Percentiles rank a stretch among this genome's conserved stretches.
Evolutionary conservation across 1,284 basidiomycete genomes (phyloP).

Genomic region (Leucoagaricus sp.): DNA sequence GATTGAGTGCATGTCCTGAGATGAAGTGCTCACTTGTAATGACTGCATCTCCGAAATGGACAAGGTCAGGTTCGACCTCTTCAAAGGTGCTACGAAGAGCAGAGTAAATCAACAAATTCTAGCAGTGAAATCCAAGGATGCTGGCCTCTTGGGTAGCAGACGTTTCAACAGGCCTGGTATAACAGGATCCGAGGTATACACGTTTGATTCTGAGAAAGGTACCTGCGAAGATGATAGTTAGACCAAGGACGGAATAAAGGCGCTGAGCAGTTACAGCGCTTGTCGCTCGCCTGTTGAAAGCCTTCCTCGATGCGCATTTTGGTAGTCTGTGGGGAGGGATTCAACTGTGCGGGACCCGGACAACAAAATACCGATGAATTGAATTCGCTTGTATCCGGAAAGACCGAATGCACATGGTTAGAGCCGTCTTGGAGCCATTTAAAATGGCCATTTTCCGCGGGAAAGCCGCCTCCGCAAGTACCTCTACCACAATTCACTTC

Average conservation of each 20-base stretch:
- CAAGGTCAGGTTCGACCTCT: slow-evolving; percentile 55
- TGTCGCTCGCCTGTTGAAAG: slow-evolving; percentile 53
- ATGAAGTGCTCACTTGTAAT: slow-evolving; percentile 43
- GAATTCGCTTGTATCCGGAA: no score
- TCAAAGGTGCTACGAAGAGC: slow-evolving; percentile 33
- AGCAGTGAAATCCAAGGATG: no score
- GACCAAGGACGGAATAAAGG: not conserved
- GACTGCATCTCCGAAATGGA: slow-evolving; percentile 55
- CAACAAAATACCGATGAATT: no score
- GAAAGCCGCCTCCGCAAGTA: no score
- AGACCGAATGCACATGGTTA: no score
- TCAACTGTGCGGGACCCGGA: not conserved
- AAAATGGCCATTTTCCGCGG: no score
- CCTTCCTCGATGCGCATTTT: slow-evolving; percentile 66
- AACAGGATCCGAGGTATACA: slow-evolving; percentile 59
- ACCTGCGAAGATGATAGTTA: slow-evolving; percentile 24
- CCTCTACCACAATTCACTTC: no score
- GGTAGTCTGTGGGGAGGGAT: not conserved
- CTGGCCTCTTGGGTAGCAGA: slow-evolving; percentile 47
- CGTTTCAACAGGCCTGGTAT: slow-evolving; percentile 59
- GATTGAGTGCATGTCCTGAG: not conserved
- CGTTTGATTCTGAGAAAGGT: slow-evolving; percentile 52
- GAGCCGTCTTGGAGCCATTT: no score
- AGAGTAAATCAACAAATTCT: not conserved
- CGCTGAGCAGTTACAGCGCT: slow-evolving; percentile 6